phyloP scores from a whole-genome alignment of 352 stramenopile species.

The Phytophthora pinifolia region DNA sequence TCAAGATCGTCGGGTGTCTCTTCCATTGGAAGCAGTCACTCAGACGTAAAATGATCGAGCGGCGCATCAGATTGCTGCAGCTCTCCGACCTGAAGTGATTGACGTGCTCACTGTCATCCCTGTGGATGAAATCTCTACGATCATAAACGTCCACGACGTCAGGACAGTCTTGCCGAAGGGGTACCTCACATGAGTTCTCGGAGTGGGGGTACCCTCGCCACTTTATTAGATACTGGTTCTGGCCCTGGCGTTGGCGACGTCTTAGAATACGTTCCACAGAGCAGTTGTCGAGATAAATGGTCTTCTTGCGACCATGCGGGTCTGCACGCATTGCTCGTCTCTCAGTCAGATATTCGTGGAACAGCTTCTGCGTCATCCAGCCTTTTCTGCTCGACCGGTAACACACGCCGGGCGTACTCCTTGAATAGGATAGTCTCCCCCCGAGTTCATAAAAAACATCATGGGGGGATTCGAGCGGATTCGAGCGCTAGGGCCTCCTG shows the following conservation, averaged over 20 bases:
- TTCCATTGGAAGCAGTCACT: slow-evolving; percentile 23
- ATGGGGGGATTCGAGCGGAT: not conserved
- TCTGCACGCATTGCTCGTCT: no score
- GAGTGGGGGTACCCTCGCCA: no score
- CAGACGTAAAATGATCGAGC: slow-evolving; percentile 14
- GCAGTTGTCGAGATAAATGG: no score
- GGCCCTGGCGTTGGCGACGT: no score
- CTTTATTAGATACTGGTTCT: no score
- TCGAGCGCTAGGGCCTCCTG: no score
- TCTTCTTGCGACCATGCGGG: no score
- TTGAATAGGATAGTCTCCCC: slow-evolving; percentile 2
- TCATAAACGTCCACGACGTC: no score
- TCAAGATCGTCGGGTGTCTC: slow-evolving; percentile 16
- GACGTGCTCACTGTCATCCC: slow-evolving; percentile 13
- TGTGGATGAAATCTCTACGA: slow-evolving; percentile 6
- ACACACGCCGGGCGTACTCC: slow-evolving; percentile 1
- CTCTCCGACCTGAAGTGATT: slow-evolving; percentile 2
- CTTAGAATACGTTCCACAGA: no score
- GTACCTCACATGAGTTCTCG: no score
- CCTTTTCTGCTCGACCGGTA: slow-evolving; percentile 6
- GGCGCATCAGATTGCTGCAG: slow-evolving; percentile 3
- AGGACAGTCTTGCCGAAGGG: no score
- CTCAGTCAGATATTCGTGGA: not conserved
- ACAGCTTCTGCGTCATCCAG: slow-evolving; percentile 6
- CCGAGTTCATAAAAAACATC: slow-evolving; percentile 8